These are phyloP conservation scores for Mimosa pudica DNA, from an alignment of 306 rosid species.

Conservation along the genomic window DNA sequence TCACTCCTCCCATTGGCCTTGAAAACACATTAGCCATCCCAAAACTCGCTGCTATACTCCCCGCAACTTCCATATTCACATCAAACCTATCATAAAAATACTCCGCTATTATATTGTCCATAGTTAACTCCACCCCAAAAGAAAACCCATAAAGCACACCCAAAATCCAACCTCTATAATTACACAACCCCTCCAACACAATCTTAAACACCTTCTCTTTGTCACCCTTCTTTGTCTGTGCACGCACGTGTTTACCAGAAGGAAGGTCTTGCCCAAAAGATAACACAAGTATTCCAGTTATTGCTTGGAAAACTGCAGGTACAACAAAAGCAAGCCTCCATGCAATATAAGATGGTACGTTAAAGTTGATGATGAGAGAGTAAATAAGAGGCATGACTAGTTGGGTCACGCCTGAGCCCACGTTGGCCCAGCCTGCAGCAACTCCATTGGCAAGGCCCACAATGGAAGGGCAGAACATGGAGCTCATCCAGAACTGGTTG, in stretches of 20 bases:
- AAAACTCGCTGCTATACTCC: constrained; percentile 59
- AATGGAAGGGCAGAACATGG: constrained; percentile 54
- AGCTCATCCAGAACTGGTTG: constrained; percentile 67
- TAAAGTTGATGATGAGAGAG: constrained; percentile 36
- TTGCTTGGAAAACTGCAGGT: constrained; percentile 47
- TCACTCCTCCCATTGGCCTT: constrained; percentile 56
- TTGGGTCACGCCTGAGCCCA: constrained; percentile 60
- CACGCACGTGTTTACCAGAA: constrained; percentile 16
- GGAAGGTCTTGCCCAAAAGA: constrained; percentile 53
- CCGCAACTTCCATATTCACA: constrained; percentile 49
- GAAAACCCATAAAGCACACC: constrained; percentile 44
- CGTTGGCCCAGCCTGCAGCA: constrained; percentile 68
- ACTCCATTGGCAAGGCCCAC: constrained; percentile 66
- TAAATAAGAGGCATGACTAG: constrained; percentile 58
- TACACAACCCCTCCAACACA: constrained; percentile 33
- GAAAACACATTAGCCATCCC: constrained; percentile 60
- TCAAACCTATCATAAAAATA: constrained; percentile 60
- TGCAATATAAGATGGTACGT: constrained; percentile 46
- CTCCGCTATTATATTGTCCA: constrained; percentile 55
- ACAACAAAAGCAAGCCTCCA: constrained; percentile 52
- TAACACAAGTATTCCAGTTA: constrained; percentile 48
- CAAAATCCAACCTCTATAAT: constrained; percentile 66
- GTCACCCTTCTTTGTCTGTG: not conserved
- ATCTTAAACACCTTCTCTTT: constrained; percentile 18
- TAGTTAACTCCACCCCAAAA: constrained; percentile 61